Base-by-base conservation (phyloP, 768 basidiomycete genomes). In the Russula sp. region DNA sequence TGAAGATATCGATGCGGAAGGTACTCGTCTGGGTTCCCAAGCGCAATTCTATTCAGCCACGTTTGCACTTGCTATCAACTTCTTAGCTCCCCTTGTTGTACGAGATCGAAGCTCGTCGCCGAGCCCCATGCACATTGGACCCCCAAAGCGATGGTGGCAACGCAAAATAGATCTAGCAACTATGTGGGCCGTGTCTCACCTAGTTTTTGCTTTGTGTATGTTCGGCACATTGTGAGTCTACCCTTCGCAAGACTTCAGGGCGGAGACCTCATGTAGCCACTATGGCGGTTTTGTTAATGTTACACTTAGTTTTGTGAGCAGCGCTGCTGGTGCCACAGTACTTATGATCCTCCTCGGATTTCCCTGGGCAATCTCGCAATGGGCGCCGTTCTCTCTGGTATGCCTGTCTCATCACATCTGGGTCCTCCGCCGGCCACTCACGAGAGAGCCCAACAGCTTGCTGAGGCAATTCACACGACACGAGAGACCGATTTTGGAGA, bases 331-430 rank as follows among this genome's bases (percentile, higher is more conserved):
- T 0, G 87, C 92, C 18, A 93, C 88, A 0, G 59, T 85, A 13
- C 79, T 98, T 62, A 83, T 97, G 54, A 81, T 86, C 8, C 66
- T 89, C 13, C 86, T 87, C 7, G 96, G 96, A 0, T 87, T 97
- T 67, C 87, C 90, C n/a, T 97, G 90, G 91, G 93, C 93, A 6
- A 80, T 98, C 55, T 83, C 87, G 0, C 87, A 88, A 73, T 98
- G 95, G 96, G 93, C 86, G 3, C 95, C 95, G 3, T 96, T 92
- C 73, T 85, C 93, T 0, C 73, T 98, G 69, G 92, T 95, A 65
- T 50, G 84, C 75, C 18, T 2, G 22, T 42, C 22, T 35, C 16
- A n/a, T 14, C 60, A 58, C 20, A 32, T 42, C 14, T 47, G 3
- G n/a, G 8, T 36, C 14, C n/a, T 36, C 29, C 11, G 6, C 18